Percentiles rank a stretch among this genome's conserved stretches.
These are phyloP conservation scores for Eremochloa ophiuroides DNA, from an alignment of 176 grass and related monocot species.

Conservation along the genomic window DNA sequence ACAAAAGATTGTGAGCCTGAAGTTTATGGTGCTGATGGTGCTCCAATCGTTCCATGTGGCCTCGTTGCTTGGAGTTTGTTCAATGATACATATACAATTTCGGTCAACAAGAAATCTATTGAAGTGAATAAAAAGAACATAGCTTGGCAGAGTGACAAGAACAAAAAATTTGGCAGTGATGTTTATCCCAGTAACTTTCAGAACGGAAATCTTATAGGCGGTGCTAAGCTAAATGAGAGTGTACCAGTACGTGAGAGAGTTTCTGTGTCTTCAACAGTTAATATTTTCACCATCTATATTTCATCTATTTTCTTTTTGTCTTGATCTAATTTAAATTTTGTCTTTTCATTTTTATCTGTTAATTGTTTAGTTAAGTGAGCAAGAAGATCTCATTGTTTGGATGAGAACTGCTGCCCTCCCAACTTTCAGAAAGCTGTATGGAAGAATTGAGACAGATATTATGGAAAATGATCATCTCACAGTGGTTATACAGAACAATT, in stretches of 20 bases:
- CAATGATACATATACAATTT: constrained; percentile 74
- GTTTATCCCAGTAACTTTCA: constrained; percentile 96
- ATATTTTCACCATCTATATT: background rate
- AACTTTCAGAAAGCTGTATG: constrained; percentile 91
- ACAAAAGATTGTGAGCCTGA: constrained; percentile 69
- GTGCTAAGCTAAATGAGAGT: constrained; percentile 76
- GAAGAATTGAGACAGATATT: constrained; percentile 80
- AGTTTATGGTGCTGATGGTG: constrained; percentile 34
- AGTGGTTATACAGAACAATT: constrained; percentile 90
- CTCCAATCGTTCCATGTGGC: constrained; percentile 82
- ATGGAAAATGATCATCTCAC: constrained; percentile 60
- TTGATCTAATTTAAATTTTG: background rate
- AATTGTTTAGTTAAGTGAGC: constrained; percentile 71
- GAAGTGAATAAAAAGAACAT: constrained; percentile 86
- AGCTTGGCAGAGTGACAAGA: constrained; percentile 80
- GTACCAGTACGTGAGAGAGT: constrained; percentile 63
- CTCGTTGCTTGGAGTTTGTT: constrained; percentile 96
- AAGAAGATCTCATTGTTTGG: constrained; percentile 98
- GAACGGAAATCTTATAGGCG: constrained; percentile 66
- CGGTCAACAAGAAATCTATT: constrained; percentile 38
- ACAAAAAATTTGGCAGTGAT: constrained; percentile 68
- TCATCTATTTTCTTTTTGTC: background rate
- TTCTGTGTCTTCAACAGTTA: constrained; percentile 5
- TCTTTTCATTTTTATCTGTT: constrained; percentile 4
- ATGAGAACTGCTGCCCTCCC: constrained; percentile 92